These are phyloP conservation scores for Oryza meyeriana DNA, from an alignment of 176 grass and related monocot species.

Conservation along the genomic window DNA sequence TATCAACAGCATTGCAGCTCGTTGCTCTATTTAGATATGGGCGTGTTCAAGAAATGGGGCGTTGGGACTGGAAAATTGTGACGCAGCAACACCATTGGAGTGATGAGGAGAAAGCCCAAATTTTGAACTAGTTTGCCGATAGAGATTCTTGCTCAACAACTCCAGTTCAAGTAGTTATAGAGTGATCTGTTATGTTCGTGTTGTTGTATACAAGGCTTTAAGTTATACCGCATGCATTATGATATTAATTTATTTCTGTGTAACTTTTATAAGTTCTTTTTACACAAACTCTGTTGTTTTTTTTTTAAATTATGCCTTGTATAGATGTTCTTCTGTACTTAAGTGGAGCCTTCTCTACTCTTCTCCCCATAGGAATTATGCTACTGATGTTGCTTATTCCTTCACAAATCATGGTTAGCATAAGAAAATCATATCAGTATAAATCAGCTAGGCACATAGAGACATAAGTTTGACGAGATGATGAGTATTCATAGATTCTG, in stretches of 20 bases:
- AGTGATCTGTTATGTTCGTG: background rate
- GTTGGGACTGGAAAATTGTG: background rate
- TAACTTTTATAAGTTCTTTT: background rate
- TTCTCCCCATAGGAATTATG: background rate
- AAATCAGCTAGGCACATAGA: too few species aligned
- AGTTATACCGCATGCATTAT: background rate
- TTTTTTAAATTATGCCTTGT: background rate
- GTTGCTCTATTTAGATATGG: background rate
- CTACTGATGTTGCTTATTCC: too few species aligned
- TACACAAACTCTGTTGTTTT: background rate
- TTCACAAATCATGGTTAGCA: too few species aligned
- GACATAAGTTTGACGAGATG: too few species aligned
- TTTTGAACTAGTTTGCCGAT: background rate
- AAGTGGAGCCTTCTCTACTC: too few species aligned
- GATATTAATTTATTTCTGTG: background rate
- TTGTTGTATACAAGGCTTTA: background rate
- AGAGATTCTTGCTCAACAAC: background rate
- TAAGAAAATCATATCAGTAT: too few species aligned
- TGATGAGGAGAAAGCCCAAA: background rate
- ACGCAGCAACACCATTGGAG: background rate
- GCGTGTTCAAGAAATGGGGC: background rate
- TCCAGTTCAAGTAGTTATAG: background rate
- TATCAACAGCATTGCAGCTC: background rate
- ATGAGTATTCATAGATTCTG: too few species aligned
- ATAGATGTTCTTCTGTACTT: background rate